phyloP scores from a whole-genome alignment of 805 yeast species.

The Candida parachauliodes region DNA sequence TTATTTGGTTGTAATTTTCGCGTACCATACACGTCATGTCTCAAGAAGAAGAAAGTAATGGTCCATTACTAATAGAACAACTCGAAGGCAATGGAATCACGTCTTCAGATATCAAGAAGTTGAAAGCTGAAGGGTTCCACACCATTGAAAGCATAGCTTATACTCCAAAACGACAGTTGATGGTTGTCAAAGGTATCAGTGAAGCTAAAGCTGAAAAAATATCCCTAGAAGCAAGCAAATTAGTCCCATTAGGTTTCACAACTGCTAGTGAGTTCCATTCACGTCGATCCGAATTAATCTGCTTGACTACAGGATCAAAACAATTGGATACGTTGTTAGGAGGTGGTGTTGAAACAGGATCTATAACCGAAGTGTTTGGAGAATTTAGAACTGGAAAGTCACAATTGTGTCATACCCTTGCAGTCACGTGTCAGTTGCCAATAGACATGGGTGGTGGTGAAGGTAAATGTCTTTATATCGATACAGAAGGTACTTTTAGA shows the following conservation, averaged over 20 bases:
- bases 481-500: slow-evolving; percentile 95
- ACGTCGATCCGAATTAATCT: slow-evolving; percentile 84
- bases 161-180: slow-evolving; percentile 77
- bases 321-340: slow-evolving; percentile 89
- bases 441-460: slow-evolving; percentile 98
- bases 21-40: slow-evolving; percentile 5
- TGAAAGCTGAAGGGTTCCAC: slow-evolving; percentile 77
- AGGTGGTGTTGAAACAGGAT: slow-evolving; percentile 97
- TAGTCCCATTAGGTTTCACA: slow-evolving; percentile 95
- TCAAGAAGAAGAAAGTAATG: slow-evolving; percentile 31
- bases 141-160: slow-evolving; percentile 93
- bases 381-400: slow-evolving; percentile 98
- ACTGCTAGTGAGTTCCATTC: slow-evolving; percentile 94
- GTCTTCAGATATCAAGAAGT: slow-evolving; percentile 69
- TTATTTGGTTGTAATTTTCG: no score
- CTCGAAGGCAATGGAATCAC: slow-evolving; percentile 84
- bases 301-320: slow-evolving; percentile 93
- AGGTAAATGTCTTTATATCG: slow-evolving; percentile 93
- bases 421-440: slow-evolving; percentile 95
- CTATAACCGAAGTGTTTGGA: slow-evolving; percentile 94
- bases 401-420: slow-evolving; percentile 93
- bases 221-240: slow-evolving; percentile 74
- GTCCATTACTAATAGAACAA: slow-evolving; percentile 42
- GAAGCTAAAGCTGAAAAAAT: slow-evolving; percentile 92
- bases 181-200: slow-evolving; percentile 84